Evolutionary conservation across 768 basidiomycete species (phyloP), one percentile per base, ranked within the genome.

Genomic region (Kwoniella mangroviensis): DNA sequence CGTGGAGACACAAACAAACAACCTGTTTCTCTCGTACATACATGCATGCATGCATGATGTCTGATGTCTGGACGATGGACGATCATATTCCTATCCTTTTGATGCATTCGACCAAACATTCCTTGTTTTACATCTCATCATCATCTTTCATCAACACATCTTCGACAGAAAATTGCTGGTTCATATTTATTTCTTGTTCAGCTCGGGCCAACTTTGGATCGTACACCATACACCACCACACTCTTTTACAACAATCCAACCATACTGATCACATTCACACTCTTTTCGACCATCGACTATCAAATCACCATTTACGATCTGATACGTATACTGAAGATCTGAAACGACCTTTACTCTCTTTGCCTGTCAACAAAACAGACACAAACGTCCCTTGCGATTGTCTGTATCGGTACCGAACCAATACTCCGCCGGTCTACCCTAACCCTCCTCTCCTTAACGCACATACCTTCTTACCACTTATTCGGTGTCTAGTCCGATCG

Each of bases 81-180:
- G 54, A 55, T 55, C 12, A 12, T 19, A 19, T n/a, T 19, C 54
- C 12, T 19, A 55, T 55, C 54, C 12, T 13, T 40, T 21, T 17
- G 10, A 57, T n/a, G 45, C 45, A 49, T 49, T 49, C 45, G 45
- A 49, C 45, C 19, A 15, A 19, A 55, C 53, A 55, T 55, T 55
- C 53, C 53, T 55, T 55, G 53, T 21, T 19, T 26, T 13, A 26
- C 56, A 40, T 57, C 56, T 6, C 40, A 28, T 34, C 34, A 34
- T 34, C 34, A 34, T 34, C 6, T 51, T 21, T n/a, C n/a, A n/a
- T n/a, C n/a, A n/a, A n/a, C n/a, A n/a, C 49, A 58, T 58, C 10
- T 13, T 9, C 40, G 54, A 55, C 24, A 19, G 43, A 60, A 60
- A 60, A 42, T 60, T 60, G 58, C 58, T 60, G 58, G 58, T 34